Evolutionary conservation across 1,284 basidiomycete species (phyloP), one percentile per base, ranked within the genome.

Genomic region (Pseudozyma flocculosa): DNA sequence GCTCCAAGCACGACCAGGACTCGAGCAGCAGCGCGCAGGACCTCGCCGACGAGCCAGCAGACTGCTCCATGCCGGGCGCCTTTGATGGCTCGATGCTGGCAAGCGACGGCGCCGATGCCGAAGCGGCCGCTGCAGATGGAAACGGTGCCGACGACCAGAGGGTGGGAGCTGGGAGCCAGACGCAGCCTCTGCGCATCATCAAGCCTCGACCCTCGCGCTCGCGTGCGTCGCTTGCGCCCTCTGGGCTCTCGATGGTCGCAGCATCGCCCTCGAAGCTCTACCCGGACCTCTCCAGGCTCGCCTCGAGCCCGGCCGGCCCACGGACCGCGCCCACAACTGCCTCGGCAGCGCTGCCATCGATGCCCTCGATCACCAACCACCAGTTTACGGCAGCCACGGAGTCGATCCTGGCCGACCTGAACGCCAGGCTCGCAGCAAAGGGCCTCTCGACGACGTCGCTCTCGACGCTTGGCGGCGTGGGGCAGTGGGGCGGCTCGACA

Each of bases 331-430:
- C 11, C 48, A 40, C 48, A 56, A 50, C 2, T 38, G 50, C 18
- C 42, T 59, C 11, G 41, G 46, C 32, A 52, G 53, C 46, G 55
- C 61, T n/a, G 59, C 56, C 4, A 59, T 34, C 61, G 1, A 48
- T 64, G 9, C 61, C 61, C 1, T 60, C 61, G 32, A 54, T 64
- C 53, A 52, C 61, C 2, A 59, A 54, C 2, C 58, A 54, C 0
- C 62, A 65, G 22, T 68, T 66, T 37, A 54, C 52, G 17, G 61
- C 60, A 0, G 67, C 68, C 15, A 56, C 61, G 18, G 61, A 59
- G 7, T 56, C 67, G 15, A 55, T 70, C 7, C 51, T 65, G 13
- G 67, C 64, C 4, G 68, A 70, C 37, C 67, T 70, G 59, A 69
- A 70, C 18, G 63, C 63, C 21, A 56, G 68, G 17, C 48, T 69